phyloP scores from a whole-genome alignment of 2,329 filamentous ascomycete genomes.

The Ophiostoma pallidulum region DNA sequence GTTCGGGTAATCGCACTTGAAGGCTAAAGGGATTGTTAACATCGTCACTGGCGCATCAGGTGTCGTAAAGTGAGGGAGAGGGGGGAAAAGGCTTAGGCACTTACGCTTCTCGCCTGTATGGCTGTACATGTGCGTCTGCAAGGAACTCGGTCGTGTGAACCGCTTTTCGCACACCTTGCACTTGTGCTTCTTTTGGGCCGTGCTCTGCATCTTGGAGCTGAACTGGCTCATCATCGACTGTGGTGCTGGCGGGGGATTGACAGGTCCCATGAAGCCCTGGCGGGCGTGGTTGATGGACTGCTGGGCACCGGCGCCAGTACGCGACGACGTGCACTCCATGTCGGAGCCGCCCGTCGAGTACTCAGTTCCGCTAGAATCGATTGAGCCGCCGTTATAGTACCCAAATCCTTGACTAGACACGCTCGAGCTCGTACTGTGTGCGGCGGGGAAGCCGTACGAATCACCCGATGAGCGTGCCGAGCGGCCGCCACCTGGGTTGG shows the following conservation, averaged over 20 bases:
- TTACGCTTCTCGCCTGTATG: slow-evolving; percentile 96
- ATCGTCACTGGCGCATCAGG: no score
- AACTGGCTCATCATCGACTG: slow-evolving; percentile 99
- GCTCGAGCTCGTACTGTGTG: slow-evolving; percentile 78
- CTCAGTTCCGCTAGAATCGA: slow-evolving; percentile 78
- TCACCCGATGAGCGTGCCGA: slow-evolving; percentile 62
- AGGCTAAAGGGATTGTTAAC: no score
- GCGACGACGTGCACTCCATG: slow-evolving; percentile 85
- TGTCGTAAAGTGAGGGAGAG: no score
- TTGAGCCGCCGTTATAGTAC: slow-evolving; percentile 71
- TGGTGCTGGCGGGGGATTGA: slow-evolving; percentile 63
- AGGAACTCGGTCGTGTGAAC: slow-evolving; percentile 84
- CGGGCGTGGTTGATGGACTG: slow-evolving; percentile 23
- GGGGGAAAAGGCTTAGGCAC: slow-evolving; percentile 36
- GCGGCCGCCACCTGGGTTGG: slow-evolving; percentile 22
- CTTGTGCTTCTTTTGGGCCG: slow-evolving; percentile 98
- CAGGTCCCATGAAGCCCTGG: no score
- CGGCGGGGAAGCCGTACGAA: slow-evolving; percentile 82
- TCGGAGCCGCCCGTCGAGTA: slow-evolving; percentile 87
- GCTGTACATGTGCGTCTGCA: slow-evolving; percentile 97
- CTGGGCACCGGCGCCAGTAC: background rate
- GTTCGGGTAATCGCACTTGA: slow-evolving; percentile 86
- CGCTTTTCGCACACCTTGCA: slow-evolving; percentile 98
- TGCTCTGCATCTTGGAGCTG: slow-evolving; percentile 90
- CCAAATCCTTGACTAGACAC: slow-evolving; percentile 76